phyloP scores from a whole-genome alignment of 2,329 filamentous ascomycete species.

The Penicillium palitans region DNA sequence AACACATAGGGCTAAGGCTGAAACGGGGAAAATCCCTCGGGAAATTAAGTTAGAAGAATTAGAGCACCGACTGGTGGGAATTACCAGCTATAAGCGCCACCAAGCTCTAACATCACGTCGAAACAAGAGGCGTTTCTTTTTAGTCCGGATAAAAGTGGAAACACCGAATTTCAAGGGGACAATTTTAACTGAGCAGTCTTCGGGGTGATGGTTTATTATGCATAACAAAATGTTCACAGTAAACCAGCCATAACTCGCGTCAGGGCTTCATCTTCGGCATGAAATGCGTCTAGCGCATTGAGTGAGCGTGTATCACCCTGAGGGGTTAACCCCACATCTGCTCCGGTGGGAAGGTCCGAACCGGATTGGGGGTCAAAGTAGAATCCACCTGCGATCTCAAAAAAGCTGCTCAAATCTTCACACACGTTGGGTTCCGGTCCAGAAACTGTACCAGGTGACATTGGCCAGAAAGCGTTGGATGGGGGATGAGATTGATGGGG shows the following conservation, averaged over 20 bases:
- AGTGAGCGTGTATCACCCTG: conserved; percentile 3
- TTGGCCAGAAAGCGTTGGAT: conserved; percentile 19
- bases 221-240: conserved; percentile 20
- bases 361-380: conserved; percentile 30
- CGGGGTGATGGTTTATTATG: too few species aligned
- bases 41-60: background rate
- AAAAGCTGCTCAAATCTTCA: conserved; percentile 59
- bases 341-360: conserved; percentile 10
- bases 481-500: conserved; percentile 9
- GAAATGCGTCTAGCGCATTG: conserved; percentile 30
- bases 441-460: conserved; percentile 14
- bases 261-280: conserved; percentile 38
- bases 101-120: too few species aligned
- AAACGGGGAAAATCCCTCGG: background rate
- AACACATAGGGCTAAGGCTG: background rate
- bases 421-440: conserved; percentile 28
- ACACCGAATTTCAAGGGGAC: background rate
- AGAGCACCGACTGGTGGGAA: conserved; percentile 14
- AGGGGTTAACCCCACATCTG: conserved; percentile 13
- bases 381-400: conserved; percentile 58
- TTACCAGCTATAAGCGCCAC: background rate
- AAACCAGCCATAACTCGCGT: conserved; percentile 39
- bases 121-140: too few species aligned
- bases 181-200: background rate
- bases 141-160: background rate